Base-by-base conservation (phyloP, 352 stramenopile species). In the Pythium utonaiense region DNA sequence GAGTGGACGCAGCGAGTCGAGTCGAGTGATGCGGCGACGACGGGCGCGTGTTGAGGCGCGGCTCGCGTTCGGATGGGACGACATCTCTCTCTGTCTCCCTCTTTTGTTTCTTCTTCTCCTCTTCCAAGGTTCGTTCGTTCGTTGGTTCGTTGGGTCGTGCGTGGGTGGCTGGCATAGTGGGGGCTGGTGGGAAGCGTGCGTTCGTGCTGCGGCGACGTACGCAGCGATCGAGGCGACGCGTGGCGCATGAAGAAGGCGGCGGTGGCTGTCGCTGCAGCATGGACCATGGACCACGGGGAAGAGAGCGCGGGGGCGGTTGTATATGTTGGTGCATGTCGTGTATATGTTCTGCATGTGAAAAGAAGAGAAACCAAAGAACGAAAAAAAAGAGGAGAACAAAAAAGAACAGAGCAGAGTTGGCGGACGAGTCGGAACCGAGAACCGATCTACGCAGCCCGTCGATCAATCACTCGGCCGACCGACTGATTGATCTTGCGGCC, bases 291-390 rank as follows among this genome's bases (percentile, higher is more conserved):
- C 28, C 28, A 33, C 28, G 22, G 17, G 40, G 25, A 17, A 22
- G 22, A 33, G 22, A 12, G 31, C 21, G 25, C 44, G n/a, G 3
- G 25, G 31, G 48, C 12, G 28, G 28, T 24, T 60, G 51, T 60
- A 61, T 53, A 57, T 60, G 45, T 58, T 60, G 52, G 27, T 51
- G 40, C 21, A 51, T 38, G 36, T 45, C 14, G 2, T 60, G 41
- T 47, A 66, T 61, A 33, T 53, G 57, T 58, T 51, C 7, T 52
- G 62, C 73, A 57, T 65, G 45, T 69, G 77, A 66, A 72, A 69
- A 63, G 38, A 30, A 56, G 66, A 42, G 57, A 36, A 69, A 62
- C 70, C 49, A 70, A 52, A 42, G 48, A 65, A 57, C 70, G 36
- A 71, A 56, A 55, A 57, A 57, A 49, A 38, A 28, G 30, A 54